Conservation (phyloP, 192 early-diverging fungal species). For the Backusella mclennaniae region DNA sequence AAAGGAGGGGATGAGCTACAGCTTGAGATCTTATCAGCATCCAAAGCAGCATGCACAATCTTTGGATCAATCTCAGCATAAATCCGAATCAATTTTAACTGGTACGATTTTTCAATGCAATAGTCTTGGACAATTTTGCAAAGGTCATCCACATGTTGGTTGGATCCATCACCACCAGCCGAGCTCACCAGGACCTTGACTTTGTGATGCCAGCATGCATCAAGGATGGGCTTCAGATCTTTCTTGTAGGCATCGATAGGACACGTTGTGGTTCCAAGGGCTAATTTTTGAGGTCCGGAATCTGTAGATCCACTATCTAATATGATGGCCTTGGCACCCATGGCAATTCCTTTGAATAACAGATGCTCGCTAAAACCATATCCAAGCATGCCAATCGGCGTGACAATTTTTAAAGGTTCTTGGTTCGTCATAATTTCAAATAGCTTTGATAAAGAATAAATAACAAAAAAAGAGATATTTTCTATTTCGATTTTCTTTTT, state of each 20-base stretch:
- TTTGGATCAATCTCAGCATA: background rate
- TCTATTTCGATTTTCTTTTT: background rate
- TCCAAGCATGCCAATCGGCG: background rate
- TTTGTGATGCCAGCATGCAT: conserved; percentile 16
- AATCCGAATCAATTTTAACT: background rate
- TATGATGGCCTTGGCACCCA: conserved; percentile 19
- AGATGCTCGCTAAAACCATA: background rate
- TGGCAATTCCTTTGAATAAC: conserved; percentile 1
- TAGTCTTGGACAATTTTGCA: background rate
- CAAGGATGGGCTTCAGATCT: conserved; percentile 9
- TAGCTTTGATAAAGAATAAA: background rate
- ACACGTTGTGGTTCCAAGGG: conserved; percentile 15
- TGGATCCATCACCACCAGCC: conserved; percentile 19
- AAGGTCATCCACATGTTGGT: conserved; percentile 14
- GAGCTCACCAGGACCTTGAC: conserved; percentile 10
- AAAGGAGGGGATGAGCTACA: conserved; percentile 2
- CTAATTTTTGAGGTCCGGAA: conserved; percentile 20
- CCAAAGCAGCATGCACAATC: background rate
- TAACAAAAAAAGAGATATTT: background rate
- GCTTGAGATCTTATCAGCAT: background rate
- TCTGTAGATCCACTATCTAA: conserved; percentile 19
- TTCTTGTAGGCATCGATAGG: conserved; percentile 12
- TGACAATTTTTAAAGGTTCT: background rate
- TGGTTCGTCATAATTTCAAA: background rate
- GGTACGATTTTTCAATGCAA: background rate